phyloP scores from a whole-genome alignment of 163 green algal genomes.

The Volvox carteri region DNA sequence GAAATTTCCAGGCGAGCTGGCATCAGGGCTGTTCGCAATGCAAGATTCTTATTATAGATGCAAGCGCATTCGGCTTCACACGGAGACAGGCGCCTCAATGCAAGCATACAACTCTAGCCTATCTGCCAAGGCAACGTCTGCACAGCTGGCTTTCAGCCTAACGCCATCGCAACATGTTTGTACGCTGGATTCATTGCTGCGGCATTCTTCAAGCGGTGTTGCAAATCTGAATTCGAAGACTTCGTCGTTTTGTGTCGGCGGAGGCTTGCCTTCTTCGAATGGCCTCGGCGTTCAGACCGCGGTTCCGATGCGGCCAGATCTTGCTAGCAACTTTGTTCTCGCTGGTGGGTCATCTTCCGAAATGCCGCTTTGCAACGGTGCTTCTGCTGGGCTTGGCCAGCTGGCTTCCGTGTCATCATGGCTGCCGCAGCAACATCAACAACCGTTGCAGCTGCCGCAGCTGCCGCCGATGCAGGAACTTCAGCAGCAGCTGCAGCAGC shows the following conservation, averaged over 20 bases:
- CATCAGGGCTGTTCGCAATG: background rate
- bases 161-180: background rate
- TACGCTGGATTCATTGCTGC: background rate
- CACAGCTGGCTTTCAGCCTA: background rate
- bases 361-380: too few species aligned
- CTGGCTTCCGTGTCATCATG: too few species aligned
- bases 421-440: background rate
- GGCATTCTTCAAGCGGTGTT: too few species aligned
- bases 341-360: too few species aligned
- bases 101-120: background rate
- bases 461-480: background rate
- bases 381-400: too few species aligned
- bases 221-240: too few species aligned
- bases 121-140: background rate
- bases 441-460: background rate
- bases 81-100: background rate
- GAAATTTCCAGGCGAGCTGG: background rate
- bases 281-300: too few species aligned
- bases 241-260: too few species aligned
- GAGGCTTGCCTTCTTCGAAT: too few species aligned
- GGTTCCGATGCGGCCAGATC: too few species aligned
- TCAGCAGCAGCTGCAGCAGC: background rate
- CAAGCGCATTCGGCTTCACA: conserved; percentile 20
- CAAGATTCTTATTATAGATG: background rate
- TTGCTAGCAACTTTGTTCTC: too few species aligned